A percentile compares a stretch with the other conserved stretches of the same genome.
These are phyloP conservation scores for Syzygium aqueum DNA, from an alignment of 345 rosid species.

Conservation along the genomic window DNA sequence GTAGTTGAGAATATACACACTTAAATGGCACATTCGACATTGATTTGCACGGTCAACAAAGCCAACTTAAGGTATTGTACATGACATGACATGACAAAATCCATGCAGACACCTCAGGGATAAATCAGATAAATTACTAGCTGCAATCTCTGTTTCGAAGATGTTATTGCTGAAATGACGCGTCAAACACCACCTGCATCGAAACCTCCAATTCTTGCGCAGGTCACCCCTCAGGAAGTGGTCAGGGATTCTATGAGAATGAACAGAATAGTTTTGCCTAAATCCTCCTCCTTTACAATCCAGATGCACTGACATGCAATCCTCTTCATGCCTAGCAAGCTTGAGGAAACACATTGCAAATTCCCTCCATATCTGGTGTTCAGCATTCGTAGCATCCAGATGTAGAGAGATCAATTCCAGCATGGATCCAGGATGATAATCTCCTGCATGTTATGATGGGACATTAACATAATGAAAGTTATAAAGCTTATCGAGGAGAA, in stretches of 20 bases:
- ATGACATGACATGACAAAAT: background rate
- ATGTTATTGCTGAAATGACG: constrained; percentile 51
- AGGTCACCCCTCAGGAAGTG: constrained; percentile 22
- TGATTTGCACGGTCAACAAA: background rate
- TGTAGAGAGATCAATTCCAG: constrained; percentile 80
- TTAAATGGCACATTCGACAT: background rate
- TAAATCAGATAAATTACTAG: constrained; percentile 17
- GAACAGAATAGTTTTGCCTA: constrained; percentile 13
- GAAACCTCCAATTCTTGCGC: constrained; percentile 40
- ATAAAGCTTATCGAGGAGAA: background rate
- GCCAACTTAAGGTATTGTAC: background rate
- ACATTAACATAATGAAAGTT: background rate
- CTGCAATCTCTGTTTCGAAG: constrained; percentile 31
- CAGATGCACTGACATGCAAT: constrained; percentile 43
- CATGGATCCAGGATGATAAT: constrained; percentile 37
- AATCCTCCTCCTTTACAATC: constrained; percentile 21
- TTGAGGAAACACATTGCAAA: constrained; percentile 55
- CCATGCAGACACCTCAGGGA: background rate
- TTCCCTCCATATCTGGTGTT: constrained; percentile 51
- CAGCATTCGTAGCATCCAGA: constrained; percentile 53
- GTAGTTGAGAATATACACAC: background rate
- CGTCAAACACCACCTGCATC: constrained; percentile 59
- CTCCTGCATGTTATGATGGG: constrained; percentile 28
- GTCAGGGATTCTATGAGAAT: constrained; percentile 27
- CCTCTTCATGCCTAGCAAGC: constrained; percentile 46